Evolutionary conservation across 768 basidiomycete species (phyloP).

Genomic region (Leccinum aurantiacum): DNA sequence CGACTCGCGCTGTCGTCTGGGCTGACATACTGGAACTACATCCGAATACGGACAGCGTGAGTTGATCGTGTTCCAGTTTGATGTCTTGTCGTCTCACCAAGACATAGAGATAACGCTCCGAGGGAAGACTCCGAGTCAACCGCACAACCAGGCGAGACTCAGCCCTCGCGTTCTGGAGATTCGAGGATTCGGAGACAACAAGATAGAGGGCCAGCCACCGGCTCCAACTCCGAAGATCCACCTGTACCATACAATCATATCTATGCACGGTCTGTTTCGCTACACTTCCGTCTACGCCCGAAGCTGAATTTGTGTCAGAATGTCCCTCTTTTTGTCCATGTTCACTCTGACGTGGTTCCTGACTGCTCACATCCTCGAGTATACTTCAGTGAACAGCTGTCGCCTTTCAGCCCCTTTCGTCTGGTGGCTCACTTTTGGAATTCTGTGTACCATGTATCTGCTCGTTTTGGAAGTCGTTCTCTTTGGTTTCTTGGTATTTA

Average conservation of each 20-base stretch:
- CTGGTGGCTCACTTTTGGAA: slow-evolving; percentile 85
- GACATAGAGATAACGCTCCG: slow-evolving; percentile 20
- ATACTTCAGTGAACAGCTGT: slow-evolving; percentile 73
- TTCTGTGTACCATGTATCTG: slow-evolving; percentile 77
- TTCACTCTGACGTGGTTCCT: slow-evolving; percentile 82
- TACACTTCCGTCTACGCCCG: not conserved
- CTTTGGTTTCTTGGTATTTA: slow-evolving; percentile 73
- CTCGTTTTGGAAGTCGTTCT: slow-evolving; percentile 71
- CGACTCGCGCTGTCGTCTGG: slow-evolving; percentile 49
- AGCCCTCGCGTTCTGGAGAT: slow-evolving; percentile 13
- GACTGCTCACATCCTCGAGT: slow-evolving; percentile 75
- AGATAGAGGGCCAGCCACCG: slow-evolving; percentile 22
- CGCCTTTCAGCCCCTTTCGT: slow-evolving; percentile 73
- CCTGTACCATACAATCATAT: slow-evolving; percentile 27
- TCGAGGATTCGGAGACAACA: slow-evolving; percentile 18
- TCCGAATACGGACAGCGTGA: slow-evolving; percentile 35
- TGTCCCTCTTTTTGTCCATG: slow-evolving; percentile 65
- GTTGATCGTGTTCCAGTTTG: slow-evolving; percentile 6
- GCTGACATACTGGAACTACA: slow-evolving; percentile 59
- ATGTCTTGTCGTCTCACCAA: slow-evolving; percentile 11
- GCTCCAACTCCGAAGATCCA: slow-evolving; percentile 28
- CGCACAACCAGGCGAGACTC: slow-evolving; percentile 25
- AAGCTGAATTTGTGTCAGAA: slow-evolving; percentile 32
- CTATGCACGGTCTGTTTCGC: slow-evolving; percentile 26
- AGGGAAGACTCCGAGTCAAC: slow-evolving; percentile 33